Evolutionary conservation across 805 yeast species (phyloP).

Genomic region (Pichia membranifaciens): DNA sequence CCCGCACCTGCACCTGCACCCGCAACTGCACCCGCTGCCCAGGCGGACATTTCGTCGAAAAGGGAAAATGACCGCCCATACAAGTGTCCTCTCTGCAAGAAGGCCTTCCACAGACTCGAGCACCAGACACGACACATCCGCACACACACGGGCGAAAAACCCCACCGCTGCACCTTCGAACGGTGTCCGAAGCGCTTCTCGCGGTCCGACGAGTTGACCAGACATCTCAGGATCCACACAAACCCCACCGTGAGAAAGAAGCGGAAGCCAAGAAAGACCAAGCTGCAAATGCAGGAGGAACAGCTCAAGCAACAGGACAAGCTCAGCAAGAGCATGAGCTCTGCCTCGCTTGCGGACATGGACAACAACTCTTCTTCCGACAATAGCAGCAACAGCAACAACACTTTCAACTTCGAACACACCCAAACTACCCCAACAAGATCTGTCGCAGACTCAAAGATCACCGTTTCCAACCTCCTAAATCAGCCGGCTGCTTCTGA

Average conservation of each 20-base stretch:
- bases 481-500: no score
- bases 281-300: conserved; percentile 15
- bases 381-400: no score
- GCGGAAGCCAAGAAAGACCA: conserved; percentile 24
- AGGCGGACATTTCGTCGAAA: conserved; percentile 10
- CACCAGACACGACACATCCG: conserved; percentile 76
- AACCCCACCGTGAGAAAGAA: conserved; percentile 64
- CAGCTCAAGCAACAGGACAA: conserved; percentile 11
- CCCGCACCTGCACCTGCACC: no score
- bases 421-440: no score
- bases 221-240: conserved; percentile 68
- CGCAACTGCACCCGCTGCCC: no score
- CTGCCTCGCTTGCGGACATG: no score
- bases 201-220: conserved; percentile 66
- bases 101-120: conserved; percentile 70
- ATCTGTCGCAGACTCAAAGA: no score
- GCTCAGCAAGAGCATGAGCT: background rate
- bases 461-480: no score
- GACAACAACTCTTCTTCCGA: no score
- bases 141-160: conserved; percentile 79
- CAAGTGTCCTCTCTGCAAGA: conserved; percentile 67
- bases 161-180: conserved; percentile 68
- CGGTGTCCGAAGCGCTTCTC: conserved; percentile 65
- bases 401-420: no score
- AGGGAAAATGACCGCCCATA: conserved; percentile 46